Evolutionary conservation across 257 asterid genomes (phyloP).

Genomic region (Rhazya stricta): DNA sequence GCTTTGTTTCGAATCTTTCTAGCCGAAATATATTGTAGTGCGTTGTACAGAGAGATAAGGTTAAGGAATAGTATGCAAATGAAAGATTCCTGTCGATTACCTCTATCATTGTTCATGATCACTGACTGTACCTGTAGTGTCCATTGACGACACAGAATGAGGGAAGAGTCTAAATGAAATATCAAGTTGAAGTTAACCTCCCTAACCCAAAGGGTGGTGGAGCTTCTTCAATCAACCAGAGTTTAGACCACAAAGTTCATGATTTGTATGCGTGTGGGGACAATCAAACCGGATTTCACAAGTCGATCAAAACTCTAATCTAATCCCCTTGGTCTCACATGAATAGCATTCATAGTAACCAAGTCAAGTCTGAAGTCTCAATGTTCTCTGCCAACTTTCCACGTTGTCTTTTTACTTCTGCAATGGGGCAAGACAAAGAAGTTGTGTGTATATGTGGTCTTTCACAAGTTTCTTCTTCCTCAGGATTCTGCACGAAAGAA

Average conservation of each 20-base stretch:
- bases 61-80: not conserved
- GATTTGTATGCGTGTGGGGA: constrained; percentile 36
- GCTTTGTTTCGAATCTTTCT: constrained; percentile 5
- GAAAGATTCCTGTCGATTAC: not conserved
- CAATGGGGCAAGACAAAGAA: not conserved
- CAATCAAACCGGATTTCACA: not conserved
- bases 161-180: no score
- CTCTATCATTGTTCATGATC: not conserved
- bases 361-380: not conserved
- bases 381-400: not conserved
- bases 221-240: no score
- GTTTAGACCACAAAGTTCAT: constrained; percentile 8
- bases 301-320: not conserved
- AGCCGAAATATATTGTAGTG: not conserved
- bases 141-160: no score
- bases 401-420: not conserved
- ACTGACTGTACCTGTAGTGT: not conserved
- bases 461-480: no score
- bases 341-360: not conserved
- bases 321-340: no score
- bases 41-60: not conserved
- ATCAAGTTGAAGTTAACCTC: no score
- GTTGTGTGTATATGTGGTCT: no score
- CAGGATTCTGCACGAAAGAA: not conserved
- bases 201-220: not conserved